Evolutionary conservation across 495 filamentous ascomycete genomes (phyloP).

Genomic region (Neurospora sp.): DNA sequence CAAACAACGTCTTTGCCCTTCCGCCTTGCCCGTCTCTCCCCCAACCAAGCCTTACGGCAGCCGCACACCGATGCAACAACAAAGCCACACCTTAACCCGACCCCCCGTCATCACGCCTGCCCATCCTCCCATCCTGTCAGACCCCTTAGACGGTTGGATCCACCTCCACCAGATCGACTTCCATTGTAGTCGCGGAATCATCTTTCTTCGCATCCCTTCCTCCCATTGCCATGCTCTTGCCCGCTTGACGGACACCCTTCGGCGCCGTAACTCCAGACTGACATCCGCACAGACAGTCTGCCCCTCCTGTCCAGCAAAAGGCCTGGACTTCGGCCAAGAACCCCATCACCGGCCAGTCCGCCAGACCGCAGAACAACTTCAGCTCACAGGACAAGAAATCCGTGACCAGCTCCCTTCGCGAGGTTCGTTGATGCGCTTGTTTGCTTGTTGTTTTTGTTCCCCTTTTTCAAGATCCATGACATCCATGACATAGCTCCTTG

Average conservation of each 20-base stretch:
- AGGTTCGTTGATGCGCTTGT: slow-evolving; percentile 15
- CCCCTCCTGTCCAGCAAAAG: slow-evolving; percentile 28
- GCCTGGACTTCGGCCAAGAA: slow-evolving; percentile 29
- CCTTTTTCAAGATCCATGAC: not conserved
- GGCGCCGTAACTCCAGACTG: slow-evolving; percentile 8
- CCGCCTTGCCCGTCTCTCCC: slow-evolving; percentile 7
- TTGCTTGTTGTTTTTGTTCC: not conserved
- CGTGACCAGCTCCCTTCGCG: slow-evolving; percentile 22
- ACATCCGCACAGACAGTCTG: slow-evolving; percentile 24
- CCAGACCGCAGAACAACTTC: slow-evolving; percentile 15
- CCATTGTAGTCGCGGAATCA: not conserved
- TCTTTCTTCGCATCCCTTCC: slow-evolving; percentile 1
- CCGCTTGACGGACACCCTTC: not conserved
- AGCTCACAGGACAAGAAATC: slow-evolving; percentile 21
- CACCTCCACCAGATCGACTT: not conserved
- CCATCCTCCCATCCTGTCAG: not conserved
- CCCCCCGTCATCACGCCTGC: slow-evolving; percentile 1
- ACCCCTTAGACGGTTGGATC: not conserved
- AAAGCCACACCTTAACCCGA: slow-evolving; percentile 6
- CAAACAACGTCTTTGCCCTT: slow-evolving; percentile 5
- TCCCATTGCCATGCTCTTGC: slow-evolving; percentile 5
- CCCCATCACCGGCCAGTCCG: slow-evolving; percentile 27
- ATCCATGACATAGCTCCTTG: not conserved
- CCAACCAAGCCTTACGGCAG: slow-evolving; percentile 7
- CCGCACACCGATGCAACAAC: slow-evolving; percentile 9